These are phyloP conservation scores for Globisporangium radiosum DNA, from an alignment of 352 stramenopile species.

Conservation along the genomic window DNA sequence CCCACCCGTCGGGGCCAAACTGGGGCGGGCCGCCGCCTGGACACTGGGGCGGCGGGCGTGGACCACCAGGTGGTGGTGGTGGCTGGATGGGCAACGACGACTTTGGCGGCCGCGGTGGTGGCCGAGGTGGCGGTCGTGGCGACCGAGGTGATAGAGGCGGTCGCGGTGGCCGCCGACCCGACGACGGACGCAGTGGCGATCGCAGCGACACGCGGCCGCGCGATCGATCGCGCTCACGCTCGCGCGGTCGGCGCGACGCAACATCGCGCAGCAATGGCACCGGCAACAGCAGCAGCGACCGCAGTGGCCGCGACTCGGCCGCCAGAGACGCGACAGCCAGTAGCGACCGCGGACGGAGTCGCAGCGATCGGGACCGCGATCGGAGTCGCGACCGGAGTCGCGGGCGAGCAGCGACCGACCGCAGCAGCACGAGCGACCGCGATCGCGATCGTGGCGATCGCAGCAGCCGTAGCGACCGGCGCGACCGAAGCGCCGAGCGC, in stretches of 20 bases:
- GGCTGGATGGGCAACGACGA: slow-evolving; percentile 46
- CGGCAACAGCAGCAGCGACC: neutral
- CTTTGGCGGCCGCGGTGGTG: slow-evolving; percentile 23
- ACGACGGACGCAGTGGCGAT: slow-evolving; percentile 19
- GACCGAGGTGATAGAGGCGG: slow-evolving; percentile 19
- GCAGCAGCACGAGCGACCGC: slow-evolving; percentile 8
- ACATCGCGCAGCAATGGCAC: neutral
- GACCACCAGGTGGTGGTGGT: slow-evolving; percentile 23
- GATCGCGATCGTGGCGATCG: slow-evolving; percentile 17
- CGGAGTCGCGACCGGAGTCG: slow-evolving; percentile 17
- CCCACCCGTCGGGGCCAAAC: slow-evolving; percentile 11
- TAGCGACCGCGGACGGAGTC: slow-evolving; percentile 19
- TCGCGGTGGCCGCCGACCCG: slow-evolving; percentile 3
- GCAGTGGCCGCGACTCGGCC: neutral
- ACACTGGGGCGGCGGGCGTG: slow-evolving; percentile 37
- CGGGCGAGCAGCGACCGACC: slow-evolving; percentile 19
- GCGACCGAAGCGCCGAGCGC: slow-evolving; percentile 27
- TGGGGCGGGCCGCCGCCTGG: slow-evolving; percentile 38
- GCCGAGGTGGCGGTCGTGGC: slow-evolving; percentile 23
- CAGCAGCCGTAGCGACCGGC: slow-evolving; percentile 23
- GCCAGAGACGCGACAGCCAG: slow-evolving; percentile 10
- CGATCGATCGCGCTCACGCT: slow-evolving; percentile 52
- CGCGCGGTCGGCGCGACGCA: slow-evolving; percentile 23
- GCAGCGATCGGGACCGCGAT: slow-evolving; percentile 17
- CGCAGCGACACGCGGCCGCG: slow-evolving; percentile 23